Base-by-base conservation (phyloP, 495 filamentous ascomycete genomes). In the Margaritispora aquatica region DNA sequence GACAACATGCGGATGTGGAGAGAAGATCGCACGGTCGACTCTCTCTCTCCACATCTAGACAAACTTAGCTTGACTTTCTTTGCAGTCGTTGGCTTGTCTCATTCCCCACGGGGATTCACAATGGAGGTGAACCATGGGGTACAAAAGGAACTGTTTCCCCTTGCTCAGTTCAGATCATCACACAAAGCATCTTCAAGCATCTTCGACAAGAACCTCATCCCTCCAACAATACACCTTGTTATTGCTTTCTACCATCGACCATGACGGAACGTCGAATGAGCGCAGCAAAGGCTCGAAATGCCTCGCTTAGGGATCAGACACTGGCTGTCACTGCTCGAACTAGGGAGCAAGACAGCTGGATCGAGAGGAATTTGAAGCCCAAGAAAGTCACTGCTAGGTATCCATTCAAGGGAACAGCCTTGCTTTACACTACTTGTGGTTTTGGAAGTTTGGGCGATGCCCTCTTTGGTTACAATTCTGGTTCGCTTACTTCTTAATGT, bases 381-480 rank as follows among this genome's bases (percentile, higher is more conserved):
- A 26, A 23, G 21, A 50, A 24, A 11, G 20, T 24, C 47, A 50
- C 24, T 50, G 21, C 47, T 10, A 23, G 47, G n/a, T 50, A 50
- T 17, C 47, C 47, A 4, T 24, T 23, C 21, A 26, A 24, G 9
- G 47, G 47, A 26, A 50, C 20, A 8, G 21, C 47, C 24, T 26
- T 50, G 20, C 47, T 50, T 2, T 50, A 26, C 9, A 26, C 47
- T 10, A 50, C 47, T 5, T 50, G 47, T 22, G 20, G 20, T 26
- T 50, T 50, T 50, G 47, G 47, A 5, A 24, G 21, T 11, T 50
- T 50, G n/a, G 47, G 47, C 2, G 47, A 50, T 50, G 47, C 47
- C 9, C 47, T 50, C 47, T 50, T 50, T 50, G 47, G 47, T 50
- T 50, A 50, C 24, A 26, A 50, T 50, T 26, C 20, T 44, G 38